phyloP scores from a whole-genome alignment of 371 early-diverging fungal genomes.

The Batrachochytrium dendrobatidis region DNA sequence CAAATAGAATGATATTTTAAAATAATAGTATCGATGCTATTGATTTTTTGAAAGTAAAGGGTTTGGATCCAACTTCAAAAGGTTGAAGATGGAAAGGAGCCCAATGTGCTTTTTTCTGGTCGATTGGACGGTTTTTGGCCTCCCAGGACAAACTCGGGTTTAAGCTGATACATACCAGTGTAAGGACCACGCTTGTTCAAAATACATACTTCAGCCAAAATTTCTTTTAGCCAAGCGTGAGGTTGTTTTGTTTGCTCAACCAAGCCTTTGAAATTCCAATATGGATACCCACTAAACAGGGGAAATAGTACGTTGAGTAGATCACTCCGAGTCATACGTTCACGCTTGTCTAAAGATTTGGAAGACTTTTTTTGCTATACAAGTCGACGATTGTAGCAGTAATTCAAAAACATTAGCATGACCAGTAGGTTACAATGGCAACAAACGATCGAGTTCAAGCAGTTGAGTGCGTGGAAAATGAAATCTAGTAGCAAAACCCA shows the following conservation, averaged over 20 bases:
- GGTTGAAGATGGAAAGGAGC: no score
- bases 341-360: constrained; percentile 50
- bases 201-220: constrained; percentile 68
- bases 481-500: no score
- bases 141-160: constrained; percentile 56
- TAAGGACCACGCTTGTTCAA: constrained; percentile 82
- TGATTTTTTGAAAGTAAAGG: no score
- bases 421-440: constrained; percentile 1
- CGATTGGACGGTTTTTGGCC: no score
- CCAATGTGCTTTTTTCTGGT: no score
- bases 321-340: constrained; percentile 76
- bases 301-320: constrained; percentile 76
- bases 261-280: constrained; percentile 81
- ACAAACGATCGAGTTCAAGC: no score
- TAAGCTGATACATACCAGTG: constrained; percentile 71
- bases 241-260: constrained; percentile 76
- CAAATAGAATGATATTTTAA: no score
- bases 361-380: constrained; percentile 13
- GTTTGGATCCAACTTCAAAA: no score
- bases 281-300: constrained; percentile 71
- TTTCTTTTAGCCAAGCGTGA: constrained; percentile 74
- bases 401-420: not conserved
- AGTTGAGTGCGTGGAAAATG: not conserved
- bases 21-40: no score
- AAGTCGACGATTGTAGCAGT: not conserved